These are phyloP conservation scores for Tuber indicum DNA, from an alignment of 495 filamentous ascomycete species.

Conservation along the genomic window DNA sequence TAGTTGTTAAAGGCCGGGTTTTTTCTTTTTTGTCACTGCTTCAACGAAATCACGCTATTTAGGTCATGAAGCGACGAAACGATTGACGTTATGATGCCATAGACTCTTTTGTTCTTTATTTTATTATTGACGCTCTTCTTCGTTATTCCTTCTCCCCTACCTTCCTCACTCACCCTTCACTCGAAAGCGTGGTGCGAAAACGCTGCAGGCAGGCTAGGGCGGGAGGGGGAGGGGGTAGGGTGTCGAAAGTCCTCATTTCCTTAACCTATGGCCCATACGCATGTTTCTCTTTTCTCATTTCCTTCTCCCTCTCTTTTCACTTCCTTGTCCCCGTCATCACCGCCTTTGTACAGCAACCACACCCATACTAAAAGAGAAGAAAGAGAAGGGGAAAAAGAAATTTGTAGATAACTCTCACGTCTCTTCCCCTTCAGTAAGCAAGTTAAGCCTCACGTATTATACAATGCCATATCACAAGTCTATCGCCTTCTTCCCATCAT, in stretches of 20 bases:
- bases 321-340: background rate
- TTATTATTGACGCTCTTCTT: background rate
- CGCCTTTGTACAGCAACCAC: background rate
- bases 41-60: constrained; percentile 8
- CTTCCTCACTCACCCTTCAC: background rate
- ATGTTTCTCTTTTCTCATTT: background rate
- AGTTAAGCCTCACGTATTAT: background rate
- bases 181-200: background rate
- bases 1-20: constrained; percentile 25
- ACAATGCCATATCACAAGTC: background rate
- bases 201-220: background rate
- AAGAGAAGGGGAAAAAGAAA: background rate
- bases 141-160: background rate
- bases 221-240: background rate
- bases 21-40: constrained; percentile 17
- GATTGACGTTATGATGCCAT: constrained; percentile 18
- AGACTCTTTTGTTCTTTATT: constrained; percentile 2
- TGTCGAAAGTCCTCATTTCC: background rate
- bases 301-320: background rate
- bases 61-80: constrained; percentile 22
- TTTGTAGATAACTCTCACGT: background rate
- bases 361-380: background rate
- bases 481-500: background rate
- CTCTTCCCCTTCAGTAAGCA: background rate
- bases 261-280: background rate